Evolutionary conservation across 768 basidiomycete species (phyloP), one percentile per base, ranked within the genome.

Genomic region (Sporobolomyces roseus): DNA sequence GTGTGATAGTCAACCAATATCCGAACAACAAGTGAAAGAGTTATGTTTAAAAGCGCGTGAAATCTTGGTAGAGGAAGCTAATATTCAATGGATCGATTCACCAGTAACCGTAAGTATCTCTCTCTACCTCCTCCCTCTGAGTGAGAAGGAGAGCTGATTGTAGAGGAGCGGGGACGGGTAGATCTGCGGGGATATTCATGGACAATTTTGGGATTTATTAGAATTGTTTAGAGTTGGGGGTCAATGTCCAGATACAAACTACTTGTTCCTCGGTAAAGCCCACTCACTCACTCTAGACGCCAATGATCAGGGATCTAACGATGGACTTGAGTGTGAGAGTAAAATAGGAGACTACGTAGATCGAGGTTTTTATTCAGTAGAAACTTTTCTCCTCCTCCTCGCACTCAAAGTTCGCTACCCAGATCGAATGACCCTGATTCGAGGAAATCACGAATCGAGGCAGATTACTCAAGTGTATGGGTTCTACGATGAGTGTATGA

Each of bases 151-250:
- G 10, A 13, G 23, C 21, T 14, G 45, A 46, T 46, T 13, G 10
- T 46, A 6, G 45, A 46, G 7, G 12, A 14, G 8, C 9, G 33
- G 0, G 2, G 14, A 0, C 41, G 2, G 23, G n/a, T 58, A 81
- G 80, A 80, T 81, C 74, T 81, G 80, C 76, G 93, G 93, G 35
- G 93, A 97, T 77, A 94, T 98, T 59, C 93, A 98, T 75, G 93
- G 93, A 30, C 94, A 98, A 78, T 96, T 96, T 80, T 98, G 92
- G 88, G 94, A 98, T 77, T 81, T 98, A 53, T 75, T 93, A 88
- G 80, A 80, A 86, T 81, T 99, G 61, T 75, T 79, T 74, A 75
- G 75, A 51, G 77, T 78, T 56, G 80, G 80, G 0, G 80, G 80
- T 10, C 73, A 78, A 49, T 80, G 79, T 69, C 80, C 80, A 50